These are phyloP conservation scores for Populus deltoides DNA, from an alignment of 345 rosid genomes.

Conservation along the genomic window DNA sequence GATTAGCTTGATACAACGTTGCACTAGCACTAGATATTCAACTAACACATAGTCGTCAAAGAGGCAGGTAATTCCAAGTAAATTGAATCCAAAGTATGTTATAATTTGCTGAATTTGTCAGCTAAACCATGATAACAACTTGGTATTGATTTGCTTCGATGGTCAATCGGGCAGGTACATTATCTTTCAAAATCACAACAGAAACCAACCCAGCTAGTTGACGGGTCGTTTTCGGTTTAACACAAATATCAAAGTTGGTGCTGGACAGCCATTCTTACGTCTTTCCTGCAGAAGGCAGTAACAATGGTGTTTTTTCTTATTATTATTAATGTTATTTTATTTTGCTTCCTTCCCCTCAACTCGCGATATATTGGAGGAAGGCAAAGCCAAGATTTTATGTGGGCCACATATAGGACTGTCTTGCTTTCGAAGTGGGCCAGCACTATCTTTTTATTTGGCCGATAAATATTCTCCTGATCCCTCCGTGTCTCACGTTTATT, in stretches of 20 bases:
- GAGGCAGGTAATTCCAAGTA: neutral
- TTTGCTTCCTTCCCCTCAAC: neutral
- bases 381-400: neutral
- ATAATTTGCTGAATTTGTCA: neutral
- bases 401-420: constrained; percentile 14
- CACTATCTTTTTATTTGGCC: constrained; percentile 12
- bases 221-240: neutral
- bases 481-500: constrained; percentile 3
- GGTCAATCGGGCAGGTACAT: neutral
- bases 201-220: neutral
- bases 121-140: neutral
- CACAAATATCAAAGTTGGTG: neutral
- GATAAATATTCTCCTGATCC: constrained; percentile 9
- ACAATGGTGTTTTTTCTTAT: neutral
- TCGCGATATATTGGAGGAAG: neutral
- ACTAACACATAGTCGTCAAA: too few species aligned
- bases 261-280: neutral
- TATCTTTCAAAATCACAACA: neutral
- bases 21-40: neutral
- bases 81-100: neutral
- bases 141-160: neutral
- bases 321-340: neutral
- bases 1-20: neutral
- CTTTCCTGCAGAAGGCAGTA: neutral
- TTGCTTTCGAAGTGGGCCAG: constrained; percentile 23